Conservation (phyloP, 1,284 basidiomycete genomes). For the Tilletia caries region DNA sequence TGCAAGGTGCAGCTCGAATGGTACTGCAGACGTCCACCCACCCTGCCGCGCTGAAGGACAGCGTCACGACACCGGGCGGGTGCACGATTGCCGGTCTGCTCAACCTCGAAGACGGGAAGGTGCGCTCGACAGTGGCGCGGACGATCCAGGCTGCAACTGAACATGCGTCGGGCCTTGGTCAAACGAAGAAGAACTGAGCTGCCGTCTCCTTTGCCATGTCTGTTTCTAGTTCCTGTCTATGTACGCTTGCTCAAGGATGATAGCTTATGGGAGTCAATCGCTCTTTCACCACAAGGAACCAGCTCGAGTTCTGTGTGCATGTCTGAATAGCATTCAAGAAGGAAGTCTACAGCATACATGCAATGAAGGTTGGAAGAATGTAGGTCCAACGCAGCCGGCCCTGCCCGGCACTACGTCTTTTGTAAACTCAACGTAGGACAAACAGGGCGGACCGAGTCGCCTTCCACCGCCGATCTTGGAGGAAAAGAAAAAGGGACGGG, state of each 20-base stretch:
- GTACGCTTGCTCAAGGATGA: too few relatives aligned
- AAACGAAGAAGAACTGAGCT: conserved; percentile 15
- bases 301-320: too few relatives aligned
- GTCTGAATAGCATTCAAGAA: too few relatives aligned
- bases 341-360: neutral
- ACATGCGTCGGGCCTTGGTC: conserved; percentile 47
- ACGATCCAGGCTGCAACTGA: conserved; percentile 68
- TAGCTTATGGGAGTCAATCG: too few relatives aligned
- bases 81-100: conserved; percentile 96
- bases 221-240: neutral
- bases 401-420: neutral
- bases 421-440: neutral
- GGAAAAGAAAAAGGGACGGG: neutral
- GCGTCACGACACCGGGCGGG: conserved; percentile 95
- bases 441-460: neutral
- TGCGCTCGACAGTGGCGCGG: conserved; percentile 90
- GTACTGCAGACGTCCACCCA: conserved; percentile 80
- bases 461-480: neutral
- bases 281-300: too few relatives aligned
- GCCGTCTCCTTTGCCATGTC: neutral
- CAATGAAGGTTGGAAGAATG: neutral
- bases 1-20: conserved; percentile 97
- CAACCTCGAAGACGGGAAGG: conserved; percentile 87
- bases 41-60: conserved; percentile 94
- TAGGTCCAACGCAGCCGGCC: conserved; percentile 1